Evolutionary conservation across 345 rosid genomes (phyloP).

Genomic region (Psidium friedrichsthalianum): DNA sequence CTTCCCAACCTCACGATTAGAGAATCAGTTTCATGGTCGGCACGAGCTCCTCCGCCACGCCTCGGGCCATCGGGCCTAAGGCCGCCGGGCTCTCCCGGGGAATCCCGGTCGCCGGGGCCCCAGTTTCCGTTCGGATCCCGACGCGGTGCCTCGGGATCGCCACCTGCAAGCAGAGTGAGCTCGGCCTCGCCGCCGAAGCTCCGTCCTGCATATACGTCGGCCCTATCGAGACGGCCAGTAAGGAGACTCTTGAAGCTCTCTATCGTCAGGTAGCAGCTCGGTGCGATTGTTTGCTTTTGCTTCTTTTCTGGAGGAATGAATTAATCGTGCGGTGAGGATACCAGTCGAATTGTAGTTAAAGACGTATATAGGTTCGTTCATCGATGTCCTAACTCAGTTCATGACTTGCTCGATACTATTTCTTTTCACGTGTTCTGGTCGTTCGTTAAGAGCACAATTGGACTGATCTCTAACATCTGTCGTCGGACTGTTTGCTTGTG

Average conservation of each 20-base stretch:
- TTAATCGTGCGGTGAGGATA: background rate
- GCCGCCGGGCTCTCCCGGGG: constrained; percentile 12
- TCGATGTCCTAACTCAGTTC: background rate
- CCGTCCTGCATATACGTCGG: constrained; percentile 91
- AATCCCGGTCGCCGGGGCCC: constrained; percentile 29
- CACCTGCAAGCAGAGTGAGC: constrained; percentile 16
- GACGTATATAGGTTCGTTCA: background rate
- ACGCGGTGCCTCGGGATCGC: constrained; percentile 23
- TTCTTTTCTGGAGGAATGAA: background rate
- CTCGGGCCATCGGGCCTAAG: background rate
- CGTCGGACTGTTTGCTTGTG: background rate
- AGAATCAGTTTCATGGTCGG: constrained; percentile 43
- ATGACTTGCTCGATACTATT: background rate
- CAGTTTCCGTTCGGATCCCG: constrained; percentile 39
- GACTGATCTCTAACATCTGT: background rate
- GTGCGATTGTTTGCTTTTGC: background rate
- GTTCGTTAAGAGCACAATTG: background rate
- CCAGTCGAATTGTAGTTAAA: background rate
- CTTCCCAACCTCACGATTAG: background rate
- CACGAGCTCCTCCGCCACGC: constrained; percentile 23
- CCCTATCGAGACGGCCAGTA: constrained; percentile 80
- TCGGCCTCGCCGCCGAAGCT: constrained; percentile 41
- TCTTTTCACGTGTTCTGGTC: background rate
- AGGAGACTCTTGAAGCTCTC: constrained; percentile 95
- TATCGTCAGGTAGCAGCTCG: constrained; percentile 45